These are phyloP conservation scores for Cercospora sp. DNA, from an alignment of 2,329 filamentous ascomycete species.

Conservation along the genomic window DNA sequence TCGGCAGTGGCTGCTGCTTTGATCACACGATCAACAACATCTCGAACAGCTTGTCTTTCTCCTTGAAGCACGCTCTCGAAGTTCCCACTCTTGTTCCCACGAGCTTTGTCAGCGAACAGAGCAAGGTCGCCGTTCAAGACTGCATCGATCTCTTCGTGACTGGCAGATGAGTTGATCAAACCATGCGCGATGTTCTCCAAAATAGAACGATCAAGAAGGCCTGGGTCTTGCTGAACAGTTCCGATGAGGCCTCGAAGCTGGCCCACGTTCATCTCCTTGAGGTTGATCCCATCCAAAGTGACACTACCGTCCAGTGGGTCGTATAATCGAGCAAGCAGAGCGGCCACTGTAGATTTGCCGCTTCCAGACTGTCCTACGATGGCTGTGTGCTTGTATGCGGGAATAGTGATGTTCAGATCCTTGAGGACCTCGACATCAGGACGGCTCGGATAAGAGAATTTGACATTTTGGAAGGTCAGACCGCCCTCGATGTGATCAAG, in stretches of 20 bases:
- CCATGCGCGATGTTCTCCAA: neutral
- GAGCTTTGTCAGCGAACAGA: neutral
- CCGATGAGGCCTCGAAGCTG: neutral
- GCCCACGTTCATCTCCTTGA: neutral
- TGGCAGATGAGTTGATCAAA: neutral
- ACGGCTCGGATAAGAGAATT: neutral
- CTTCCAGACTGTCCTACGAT: neutral
- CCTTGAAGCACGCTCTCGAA: neutral
- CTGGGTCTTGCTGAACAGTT: neutral
- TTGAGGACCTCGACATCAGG: neutral
- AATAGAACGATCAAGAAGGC: neutral
- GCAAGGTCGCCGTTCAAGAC: neutral
- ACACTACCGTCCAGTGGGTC: neutral
- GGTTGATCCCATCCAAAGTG: neutral
- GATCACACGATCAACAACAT: neutral
- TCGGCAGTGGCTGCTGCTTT: neutral
- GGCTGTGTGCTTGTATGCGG: neutral
- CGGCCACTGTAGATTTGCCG: neutral
- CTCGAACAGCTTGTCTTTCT: neutral
- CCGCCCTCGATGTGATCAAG: neutral
- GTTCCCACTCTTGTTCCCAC: neutral
- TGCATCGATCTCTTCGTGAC: neutral
- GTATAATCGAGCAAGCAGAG: neutral
- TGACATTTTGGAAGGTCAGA: neutral
- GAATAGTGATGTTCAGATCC: neutral